Conservation (phyloP, 1,139 yeast genomes). For the Citeromyces hawaiiensis region DNA sequence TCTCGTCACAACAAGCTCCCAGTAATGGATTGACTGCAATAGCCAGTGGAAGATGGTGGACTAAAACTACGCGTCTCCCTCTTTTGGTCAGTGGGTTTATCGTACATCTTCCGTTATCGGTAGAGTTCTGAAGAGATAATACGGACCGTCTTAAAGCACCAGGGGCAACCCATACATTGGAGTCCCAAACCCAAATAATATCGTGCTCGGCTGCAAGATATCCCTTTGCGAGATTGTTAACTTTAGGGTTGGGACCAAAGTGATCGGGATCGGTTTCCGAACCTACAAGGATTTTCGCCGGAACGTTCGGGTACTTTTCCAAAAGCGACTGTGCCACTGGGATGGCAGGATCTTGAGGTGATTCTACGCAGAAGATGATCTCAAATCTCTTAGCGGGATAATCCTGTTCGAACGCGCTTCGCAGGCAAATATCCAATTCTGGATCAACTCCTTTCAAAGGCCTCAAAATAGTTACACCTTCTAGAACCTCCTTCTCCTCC, state of each 20-base stretch:
- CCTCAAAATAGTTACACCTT: constrained; percentile 69
- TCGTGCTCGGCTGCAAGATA: constrained; percentile 56
- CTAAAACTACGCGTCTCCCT: constrained; percentile 41
- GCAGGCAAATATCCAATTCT: constrained; percentile 55
- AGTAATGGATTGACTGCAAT: constrained; percentile 15
- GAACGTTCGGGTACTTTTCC: constrained; percentile 38
- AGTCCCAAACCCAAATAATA: constrained; percentile 78
- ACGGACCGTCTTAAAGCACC: constrained; percentile 60
- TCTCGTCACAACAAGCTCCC: constrained; percentile 75
- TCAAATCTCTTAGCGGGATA: constrained; percentile 52
- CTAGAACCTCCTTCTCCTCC: constrained; percentile 16
- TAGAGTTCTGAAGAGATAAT: constrained; percentile 29
- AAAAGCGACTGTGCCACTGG: constrained; percentile 40
- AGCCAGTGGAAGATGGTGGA: constrained; percentile 51
- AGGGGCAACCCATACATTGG: constrained; percentile 71
- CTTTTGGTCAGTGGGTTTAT: constrained; percentile 7
- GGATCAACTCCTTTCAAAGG: constrained; percentile 83
- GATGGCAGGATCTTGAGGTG: constrained; percentile 48
- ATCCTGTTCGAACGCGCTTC: constrained; percentile 53
- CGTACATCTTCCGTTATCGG: constrained; percentile 32
- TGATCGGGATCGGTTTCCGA: constrained; percentile 27
- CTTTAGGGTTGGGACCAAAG: constrained; percentile 84
- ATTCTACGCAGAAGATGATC: constrained; percentile 65
- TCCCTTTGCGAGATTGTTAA: constrained; percentile 75
- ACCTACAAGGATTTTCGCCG: constrained; percentile 45